Evolutionary conservation across 2,329 filamentous ascomycete genomes (phyloP).

Genomic region (Scedosporium aurantiacum): DNA sequence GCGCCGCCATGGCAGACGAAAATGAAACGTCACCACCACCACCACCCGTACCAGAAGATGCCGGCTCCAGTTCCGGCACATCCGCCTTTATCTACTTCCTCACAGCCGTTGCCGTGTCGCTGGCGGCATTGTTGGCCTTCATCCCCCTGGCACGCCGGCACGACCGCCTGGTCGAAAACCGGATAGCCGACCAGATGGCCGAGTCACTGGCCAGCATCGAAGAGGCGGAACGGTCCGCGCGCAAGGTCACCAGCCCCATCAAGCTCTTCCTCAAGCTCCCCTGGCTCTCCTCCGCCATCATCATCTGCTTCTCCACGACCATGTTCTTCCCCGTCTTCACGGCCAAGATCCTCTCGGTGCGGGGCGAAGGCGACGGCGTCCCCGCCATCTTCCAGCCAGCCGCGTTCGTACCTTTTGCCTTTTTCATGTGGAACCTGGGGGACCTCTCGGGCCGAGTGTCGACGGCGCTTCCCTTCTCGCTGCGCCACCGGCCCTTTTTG

Average conservation of each 20-base stretch:
- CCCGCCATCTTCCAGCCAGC: conserved; percentile 55
- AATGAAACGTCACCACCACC: conserved; percentile 10
- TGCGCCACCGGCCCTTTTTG: conserved; percentile 51
- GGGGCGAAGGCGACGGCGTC: conserved; percentile 22
- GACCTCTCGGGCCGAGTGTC: conserved; percentile 68
- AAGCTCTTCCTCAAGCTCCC: conserved; percentile 65
- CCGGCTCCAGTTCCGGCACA: conserved; percentile 31
- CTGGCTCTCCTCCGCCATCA: conserved; percentile 67
- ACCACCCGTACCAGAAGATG: background rate
- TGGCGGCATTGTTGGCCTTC: conserved; percentile 60
- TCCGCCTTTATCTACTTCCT: conserved; percentile 88
- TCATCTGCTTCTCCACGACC: conserved; percentile 69
- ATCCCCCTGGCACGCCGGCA: conserved; percentile 57
- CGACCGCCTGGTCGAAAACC: conserved; percentile 38
- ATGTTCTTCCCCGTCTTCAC: conserved; percentile 98
- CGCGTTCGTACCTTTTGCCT: conserved; percentile 79
- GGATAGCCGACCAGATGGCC: conserved; percentile 36
- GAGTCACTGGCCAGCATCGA: conserved; percentile 39
- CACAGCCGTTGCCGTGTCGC: conserved; percentile 69
- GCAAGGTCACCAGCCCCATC: conserved; percentile 43
- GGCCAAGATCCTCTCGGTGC: conserved; percentile 43
- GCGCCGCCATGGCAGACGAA: conserved; percentile 23
- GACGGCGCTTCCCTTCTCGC: conserved; percentile 44
- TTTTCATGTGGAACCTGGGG: conserved; percentile 88
- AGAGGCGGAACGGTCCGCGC: conserved; percentile 38